phyloP scores from a whole-genome alignment of 2,329 filamentous ascomycete genomes.

The Arthrobotrys megalospora region DNA sequence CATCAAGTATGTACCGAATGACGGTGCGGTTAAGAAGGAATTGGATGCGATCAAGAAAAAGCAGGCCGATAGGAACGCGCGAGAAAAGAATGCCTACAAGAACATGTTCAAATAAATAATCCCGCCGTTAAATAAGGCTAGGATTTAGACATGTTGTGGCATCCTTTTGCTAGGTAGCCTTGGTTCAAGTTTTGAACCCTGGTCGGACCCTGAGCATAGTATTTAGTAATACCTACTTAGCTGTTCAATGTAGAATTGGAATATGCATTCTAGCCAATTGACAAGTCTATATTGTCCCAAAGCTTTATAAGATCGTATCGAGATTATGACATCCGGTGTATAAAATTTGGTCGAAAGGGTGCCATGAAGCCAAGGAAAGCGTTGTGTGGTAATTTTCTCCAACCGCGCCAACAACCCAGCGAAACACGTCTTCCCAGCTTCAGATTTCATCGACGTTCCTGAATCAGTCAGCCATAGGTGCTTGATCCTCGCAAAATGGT shows the following conservation, averaged over 20 bases:
- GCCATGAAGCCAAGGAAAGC: constrained; percentile 4
- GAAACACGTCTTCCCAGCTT: constrained; percentile 23
- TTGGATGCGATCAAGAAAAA: constrained; percentile 83
- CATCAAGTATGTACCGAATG: constrained; percentile 79
- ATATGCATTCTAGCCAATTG: neutral
- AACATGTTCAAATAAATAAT: constrained; percentile 80
- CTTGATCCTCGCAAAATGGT: constrained; percentile 54
- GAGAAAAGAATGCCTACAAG: constrained; percentile 92
- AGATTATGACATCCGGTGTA: neutral
- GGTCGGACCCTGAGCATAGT: neutral
- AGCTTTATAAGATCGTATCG: neutral
- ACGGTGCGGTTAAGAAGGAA: constrained; percentile 82
- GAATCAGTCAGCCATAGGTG: neutral
- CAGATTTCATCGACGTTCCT: constrained; percentile 10
- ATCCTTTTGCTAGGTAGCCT: neutral
- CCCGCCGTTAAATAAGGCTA: neutral
- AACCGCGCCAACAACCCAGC: constrained; percentile 5
- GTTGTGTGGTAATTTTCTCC: constrained; percentile 50
- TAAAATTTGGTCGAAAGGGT: no score
- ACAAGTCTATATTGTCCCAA: neutral
- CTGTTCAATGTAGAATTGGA: neutral
- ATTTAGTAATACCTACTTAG: neutral
- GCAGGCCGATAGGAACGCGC: constrained; percentile 80
- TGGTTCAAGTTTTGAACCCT: neutral
- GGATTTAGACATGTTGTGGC: neutral